Base-by-base conservation (phyloP, 2,329 filamentous ascomycete species). In the Xylariaceae sp. region DNA sequence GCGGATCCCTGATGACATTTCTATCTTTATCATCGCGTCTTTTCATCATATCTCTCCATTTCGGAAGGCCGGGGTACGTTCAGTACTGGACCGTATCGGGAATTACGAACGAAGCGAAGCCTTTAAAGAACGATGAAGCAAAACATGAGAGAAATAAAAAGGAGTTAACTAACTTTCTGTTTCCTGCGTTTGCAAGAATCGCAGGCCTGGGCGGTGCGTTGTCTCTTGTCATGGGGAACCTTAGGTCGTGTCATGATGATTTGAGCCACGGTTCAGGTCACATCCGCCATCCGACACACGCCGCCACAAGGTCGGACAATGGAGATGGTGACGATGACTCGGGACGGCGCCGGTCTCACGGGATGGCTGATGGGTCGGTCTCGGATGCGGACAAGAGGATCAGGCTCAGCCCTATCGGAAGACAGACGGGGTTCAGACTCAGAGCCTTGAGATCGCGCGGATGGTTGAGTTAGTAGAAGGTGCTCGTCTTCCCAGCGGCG, bases 151-250 rank as follows among this genome's bases (percentile, higher is more conserved):
- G 44, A 51, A 52, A 40, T 37, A 40, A n/a, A n/a, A n/a, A n/a
- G n/a, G n/a, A 29, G 48, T 51, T 29, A 49, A 66, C 80, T 77
- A 67, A 85, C 86, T 78, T 88, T 89, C 73, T 88, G 85, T 70
- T 89, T 89, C 59, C 85, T 80, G 57, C 80, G 78, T 72, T 86
- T 88, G 74, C 86, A 89, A 60, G 77, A 82, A 61, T 86, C 82
- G 70, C 86, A 89, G 41, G 86, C 86, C 63, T 84, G 81, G 21
- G 82, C 82, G 49, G 81, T 88, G 64, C 86, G 81, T 72, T 85
- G 81, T 61, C 85, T 79, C 70, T 86, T 83, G 61, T 87, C 82
- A 63, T 79, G 77, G 29, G 80, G 76, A 57, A 86, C 81, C 69
- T 78, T 83, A 48, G 77, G 77, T 64, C 82, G 77, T 63, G 80